Percentiles rank a stretch among this genome's conserved stretches.
phyloP scores from a whole-genome alignment of 495 filamentous ascomycete species.

The Pyrenopolyporus hunteri region DNA sequence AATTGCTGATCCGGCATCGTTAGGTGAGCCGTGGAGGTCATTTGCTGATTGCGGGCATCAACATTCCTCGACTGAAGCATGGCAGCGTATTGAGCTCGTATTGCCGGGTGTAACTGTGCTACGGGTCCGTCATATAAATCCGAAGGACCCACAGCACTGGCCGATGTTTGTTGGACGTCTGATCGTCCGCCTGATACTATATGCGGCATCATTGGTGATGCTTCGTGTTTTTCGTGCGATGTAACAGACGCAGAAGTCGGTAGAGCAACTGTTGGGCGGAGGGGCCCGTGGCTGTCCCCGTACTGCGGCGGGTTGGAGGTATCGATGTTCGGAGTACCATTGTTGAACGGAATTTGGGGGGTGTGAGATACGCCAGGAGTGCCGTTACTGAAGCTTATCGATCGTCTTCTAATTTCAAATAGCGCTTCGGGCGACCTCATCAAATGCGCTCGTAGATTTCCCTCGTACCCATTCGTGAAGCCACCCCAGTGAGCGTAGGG shows the following conservation, averaged over 20 bases:
- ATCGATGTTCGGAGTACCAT: conserved; percentile 13
- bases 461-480: conserved; percentile 63
- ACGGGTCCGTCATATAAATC: conserved; percentile 33
- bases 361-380: conserved; percentile 6
- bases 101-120: conserved; percentile 53
- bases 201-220: background rate
- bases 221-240: conserved; percentile 7
- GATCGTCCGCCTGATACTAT: background rate
- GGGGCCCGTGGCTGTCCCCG: background rate
- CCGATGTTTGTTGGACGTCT: conserved; percentile 18
- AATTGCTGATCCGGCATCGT: conserved; percentile 1
- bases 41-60: conserved; percentile 23
- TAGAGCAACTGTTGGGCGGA: conserved; percentile 18
- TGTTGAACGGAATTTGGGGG: conserved; percentile 22
- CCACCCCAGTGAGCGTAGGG: conserved; percentile 59
- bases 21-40: background rate
- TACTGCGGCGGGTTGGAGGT: background rate
- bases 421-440: conserved; percentile 50
- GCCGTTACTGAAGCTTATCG: conserved; percentile 20
- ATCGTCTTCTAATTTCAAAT: conserved; percentile 37
- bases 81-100: conserved; percentile 49
- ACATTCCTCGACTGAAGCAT: conserved; percentile 42
- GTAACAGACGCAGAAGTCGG: conserved; percentile 16
- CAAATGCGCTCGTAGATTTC: conserved; percentile 53
- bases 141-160: conserved; percentile 11